Percentiles rank a stretch among this genome's conserved stretches.
These are phyloP conservation scores for Sporothrix humicola DNA, from an alignment of 2,329 filamentous ascomycete genomes.

Conservation along the genomic window DNA sequence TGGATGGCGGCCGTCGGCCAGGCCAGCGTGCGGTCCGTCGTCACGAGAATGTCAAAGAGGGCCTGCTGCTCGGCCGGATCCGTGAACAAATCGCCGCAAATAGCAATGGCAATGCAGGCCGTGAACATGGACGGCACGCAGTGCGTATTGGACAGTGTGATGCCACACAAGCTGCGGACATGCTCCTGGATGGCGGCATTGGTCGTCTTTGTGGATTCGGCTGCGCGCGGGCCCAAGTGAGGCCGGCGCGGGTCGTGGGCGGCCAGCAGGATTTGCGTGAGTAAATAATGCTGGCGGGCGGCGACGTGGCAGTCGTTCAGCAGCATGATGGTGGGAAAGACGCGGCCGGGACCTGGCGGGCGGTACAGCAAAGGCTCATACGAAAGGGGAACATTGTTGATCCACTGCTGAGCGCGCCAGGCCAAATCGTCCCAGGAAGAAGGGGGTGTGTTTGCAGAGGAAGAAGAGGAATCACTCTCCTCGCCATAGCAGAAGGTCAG, in stretches of 20 bases:
- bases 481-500: slow-evolving; percentile 29
- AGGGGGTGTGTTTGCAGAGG: neutral
- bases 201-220: slow-evolving; percentile 19
- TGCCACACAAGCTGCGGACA: slow-evolving; percentile 26
- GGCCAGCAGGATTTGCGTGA: slow-evolving; percentile 23
- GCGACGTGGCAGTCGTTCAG: slow-evolving; percentile 34
- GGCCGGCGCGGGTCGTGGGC: slow-evolving; percentile 29
- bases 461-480: neutral
- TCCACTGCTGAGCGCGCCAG: slow-evolving; percentile 23
- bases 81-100: slow-evolving; percentile 55
- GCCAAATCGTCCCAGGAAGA: slow-evolving; percentile 21
- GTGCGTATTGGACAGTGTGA: slow-evolving; percentile 26
- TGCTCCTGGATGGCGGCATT: slow-evolving; percentile 25
- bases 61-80: slow-evolving; percentile 55
- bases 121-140: slow-evolving; percentile 31
- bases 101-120: slow-evolving; percentile 29
- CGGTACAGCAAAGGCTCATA: slow-evolving; percentile 26
- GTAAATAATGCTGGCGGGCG: slow-evolving; percentile 21
- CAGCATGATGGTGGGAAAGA: slow-evolving; percentile 27
- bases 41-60: slow-evolving; percentile 53
- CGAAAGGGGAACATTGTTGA: slow-evolving; percentile 16
- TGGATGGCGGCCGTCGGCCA: slow-evolving; percentile 58
- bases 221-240: slow-evolving; percentile 10
- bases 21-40: slow-evolving; percentile 57
- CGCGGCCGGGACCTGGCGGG: neutral